Evolutionary conservation across 1,284 basidiomycete species (phyloP).

Genomic region (Cutaneotrichosporon mucoides): DNA sequence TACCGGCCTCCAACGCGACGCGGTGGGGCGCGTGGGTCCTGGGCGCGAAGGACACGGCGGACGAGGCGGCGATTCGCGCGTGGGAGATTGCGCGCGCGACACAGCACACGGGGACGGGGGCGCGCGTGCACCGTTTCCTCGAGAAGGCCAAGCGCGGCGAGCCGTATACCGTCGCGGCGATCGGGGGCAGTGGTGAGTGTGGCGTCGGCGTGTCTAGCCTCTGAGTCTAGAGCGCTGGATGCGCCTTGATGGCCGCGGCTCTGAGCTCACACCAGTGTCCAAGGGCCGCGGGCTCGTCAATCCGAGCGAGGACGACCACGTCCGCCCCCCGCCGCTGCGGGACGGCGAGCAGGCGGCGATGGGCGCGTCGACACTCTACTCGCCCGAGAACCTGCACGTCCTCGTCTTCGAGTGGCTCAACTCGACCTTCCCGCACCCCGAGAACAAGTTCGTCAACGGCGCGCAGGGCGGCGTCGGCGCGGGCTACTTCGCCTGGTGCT

Average conservation of each 20-base stretch:
- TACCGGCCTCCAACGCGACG: background rate
- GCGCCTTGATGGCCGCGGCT: too few relatives aligned
- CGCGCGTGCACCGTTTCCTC: constrained; percentile 30
- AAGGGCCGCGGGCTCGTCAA: constrained; percentile 37
- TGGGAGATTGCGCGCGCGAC: constrained; percentile 39
- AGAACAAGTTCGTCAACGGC: constrained; percentile 43
- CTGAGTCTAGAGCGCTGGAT: too few relatives aligned
- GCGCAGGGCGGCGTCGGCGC: constrained; percentile 47
- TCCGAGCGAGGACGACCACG: constrained; percentile 6
- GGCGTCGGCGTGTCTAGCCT: too few relatives aligned
- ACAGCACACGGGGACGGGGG: constrained; percentile 37
- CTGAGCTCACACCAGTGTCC: constrained; percentile 27
- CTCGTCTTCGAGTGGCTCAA: constrained; percentile 45
- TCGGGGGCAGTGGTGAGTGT: constrained; percentile 45
- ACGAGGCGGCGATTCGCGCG: constrained; percentile 15
- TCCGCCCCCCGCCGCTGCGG: background rate
- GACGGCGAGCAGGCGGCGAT: constrained; percentile 4
- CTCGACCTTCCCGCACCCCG: constrained; percentile 34
- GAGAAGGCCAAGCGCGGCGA: constrained; percentile 40
- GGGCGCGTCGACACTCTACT: constrained; percentile 42
- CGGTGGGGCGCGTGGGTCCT: background rate
- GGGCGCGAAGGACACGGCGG: constrained; percentile 10
- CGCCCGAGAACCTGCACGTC: constrained; percentile 43
- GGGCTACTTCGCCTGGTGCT: constrained; percentile 47
- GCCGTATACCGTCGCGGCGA: constrained; percentile 33